Percentiles rank a stretch among this genome's conserved stretches.
phyloP scores from a whole-genome alignment of 2,329 filamentous ascomycete genomes.

The Neospermospora avenae region DNA sequence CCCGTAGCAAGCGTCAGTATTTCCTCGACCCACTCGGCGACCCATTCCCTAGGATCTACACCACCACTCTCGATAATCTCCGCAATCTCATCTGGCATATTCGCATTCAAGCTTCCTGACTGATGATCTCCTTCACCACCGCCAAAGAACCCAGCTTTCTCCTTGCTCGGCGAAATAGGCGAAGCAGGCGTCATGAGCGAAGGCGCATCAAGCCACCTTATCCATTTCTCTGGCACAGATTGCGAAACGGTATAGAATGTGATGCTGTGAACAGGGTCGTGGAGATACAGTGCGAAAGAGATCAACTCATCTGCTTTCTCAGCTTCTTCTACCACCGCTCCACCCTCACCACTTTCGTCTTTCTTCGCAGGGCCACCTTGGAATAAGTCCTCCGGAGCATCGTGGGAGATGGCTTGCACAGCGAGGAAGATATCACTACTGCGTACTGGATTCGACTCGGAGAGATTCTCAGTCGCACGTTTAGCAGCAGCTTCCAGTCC shows the following conservation, averaged over 20 bases:
- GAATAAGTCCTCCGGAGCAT: slow-evolving; percentile 66
- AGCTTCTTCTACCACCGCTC: slow-evolving; percentile 46
- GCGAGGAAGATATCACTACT: slow-evolving; percentile 93
- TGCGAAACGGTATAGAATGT: slow-evolving; percentile 83
- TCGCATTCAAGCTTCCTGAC: slow-evolving; percentile 34
- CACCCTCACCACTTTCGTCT: slow-evolving; percentile 47
- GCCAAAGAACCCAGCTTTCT: slow-evolving; percentile 31
- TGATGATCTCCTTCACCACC: slow-evolving; percentile 47
- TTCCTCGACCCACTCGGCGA: slow-evolving; percentile 96
- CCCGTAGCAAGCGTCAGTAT: slow-evolving; percentile 73
- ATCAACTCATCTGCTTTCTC: slow-evolving; percentile 58
- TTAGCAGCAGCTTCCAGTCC: slow-evolving; percentile 78
- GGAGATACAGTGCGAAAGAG: slow-evolving; percentile 73
- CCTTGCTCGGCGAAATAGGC: slow-evolving; percentile 28
- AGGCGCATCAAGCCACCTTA: slow-evolving; percentile 83
- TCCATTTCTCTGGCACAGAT: slow-evolving; percentile 78
- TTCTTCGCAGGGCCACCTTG: slow-evolving; percentile 55
- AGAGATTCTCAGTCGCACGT: slow-evolving; percentile 73
- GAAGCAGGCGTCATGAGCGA: slow-evolving; percentile 51
- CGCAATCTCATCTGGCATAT: slow-evolving; percentile 75
- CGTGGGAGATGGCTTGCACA: slow-evolving; percentile 79
- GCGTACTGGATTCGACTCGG: slow-evolving; percentile 82
- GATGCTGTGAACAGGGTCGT: slow-evolving; percentile 90
- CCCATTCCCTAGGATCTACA: slow-evolving; percentile 94
- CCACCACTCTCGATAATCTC: slow-evolving; percentile 74